Evolutionary conservation across 2,329 filamentous ascomycete genomes (phyloP), one percentile per base, ranked within the genome.

Genomic region (Venturia carpophila): DNA sequence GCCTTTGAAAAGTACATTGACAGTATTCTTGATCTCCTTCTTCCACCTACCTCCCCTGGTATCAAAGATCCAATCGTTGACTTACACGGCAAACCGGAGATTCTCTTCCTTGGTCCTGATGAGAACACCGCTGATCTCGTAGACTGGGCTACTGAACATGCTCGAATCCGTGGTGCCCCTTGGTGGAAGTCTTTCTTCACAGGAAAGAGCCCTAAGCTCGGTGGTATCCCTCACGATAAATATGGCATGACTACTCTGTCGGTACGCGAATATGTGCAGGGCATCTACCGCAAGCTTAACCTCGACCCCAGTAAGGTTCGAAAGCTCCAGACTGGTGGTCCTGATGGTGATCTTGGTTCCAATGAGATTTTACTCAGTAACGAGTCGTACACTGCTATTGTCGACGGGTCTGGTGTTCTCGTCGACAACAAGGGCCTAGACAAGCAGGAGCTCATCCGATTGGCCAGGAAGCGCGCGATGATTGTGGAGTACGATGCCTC

Each of bases 111-210:
- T 91, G 94, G 94, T 42, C 94, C 94, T 0, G 94, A 99, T 70
- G 94, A 99, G 86, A 99, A 99, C 79, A 99, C 94, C 0, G 94
- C 94, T 27, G 91, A 96, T 72, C 83, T 99, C 42, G 94, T 99
- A 63, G 87, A 99, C 78, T 99, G 94, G 94, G 94, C 94, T n/a
- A 99, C 94, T 1, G 88, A 94, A 76, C 94, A 99, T 76, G 94
- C 94, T 67, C 86, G 91, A 63, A 80, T 81, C 67, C 87, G 94
- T 71, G 92, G 92, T 58, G 94, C 94, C 5, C 91, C 92, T 37
- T 99, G 93, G 91, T 99, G 94, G 94, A 99, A 99, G 83, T 99
- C 94, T 0, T 99, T 99, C 85, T 99, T 99, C 83, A 99, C 94
- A 1, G 94, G 94, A 73, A 99, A 99, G 83, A 96, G 91, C 70